Percentiles rank a stretch among this genome's conserved stretches.
Evolutionary conservation across 495 filamentous ascomycete species (phyloP).

Genomic region (Margaritispora aquatica): DNA sequence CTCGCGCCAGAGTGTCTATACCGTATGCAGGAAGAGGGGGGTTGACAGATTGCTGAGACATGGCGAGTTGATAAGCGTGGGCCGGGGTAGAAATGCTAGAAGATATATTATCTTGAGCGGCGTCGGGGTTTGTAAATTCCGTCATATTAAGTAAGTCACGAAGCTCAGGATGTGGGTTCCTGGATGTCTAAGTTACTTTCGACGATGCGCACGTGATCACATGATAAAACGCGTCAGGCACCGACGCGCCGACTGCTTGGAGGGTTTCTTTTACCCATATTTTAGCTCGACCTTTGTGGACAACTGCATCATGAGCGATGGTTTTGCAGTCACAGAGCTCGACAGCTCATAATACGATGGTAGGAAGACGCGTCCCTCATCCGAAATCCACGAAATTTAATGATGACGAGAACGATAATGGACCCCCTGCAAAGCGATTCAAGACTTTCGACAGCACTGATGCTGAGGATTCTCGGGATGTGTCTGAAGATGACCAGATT

Average conservation of each 20-base stretch:
- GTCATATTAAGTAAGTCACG: slow-evolving; percentile 8
- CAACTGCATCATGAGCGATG: slow-evolving; percentile 14
- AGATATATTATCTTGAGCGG: slow-evolving; percentile 1
- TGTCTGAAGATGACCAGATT: slow-evolving; percentile 4
- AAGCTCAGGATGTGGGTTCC: neutral
- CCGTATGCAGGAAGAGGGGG: neutral
- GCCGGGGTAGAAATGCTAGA: slow-evolving; percentile 5
- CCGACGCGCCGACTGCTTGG: neutral
- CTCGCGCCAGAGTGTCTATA: slow-evolving; percentile 6
- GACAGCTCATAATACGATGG: slow-evolving; percentile 27
- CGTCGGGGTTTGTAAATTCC: slow-evolving; percentile 9
- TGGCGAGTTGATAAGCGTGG: slow-evolving; percentile 13
- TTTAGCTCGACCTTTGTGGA: neutral
- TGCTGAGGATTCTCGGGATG: slow-evolving; percentile 24
- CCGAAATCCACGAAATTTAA: slow-evolving; percentile 33
- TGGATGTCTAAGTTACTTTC: neutral
- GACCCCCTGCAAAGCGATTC: slow-evolving; percentile 30
- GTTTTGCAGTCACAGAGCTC: slow-evolving; percentile 12
- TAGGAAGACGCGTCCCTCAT: slow-evolving; percentile 31
- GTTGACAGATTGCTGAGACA: slow-evolving; percentile 11
- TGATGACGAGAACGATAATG: slow-evolving; percentile 22
- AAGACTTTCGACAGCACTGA: slow-evolving; percentile 32
- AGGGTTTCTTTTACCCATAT: neutral
- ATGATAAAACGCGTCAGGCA: slow-evolving; percentile 5
- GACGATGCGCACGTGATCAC: slow-evolving; percentile 1